phyloP scores from a whole-genome alignment of 1,284 basidiomycete genomes.

The Ganoderma multipileum region DNA sequence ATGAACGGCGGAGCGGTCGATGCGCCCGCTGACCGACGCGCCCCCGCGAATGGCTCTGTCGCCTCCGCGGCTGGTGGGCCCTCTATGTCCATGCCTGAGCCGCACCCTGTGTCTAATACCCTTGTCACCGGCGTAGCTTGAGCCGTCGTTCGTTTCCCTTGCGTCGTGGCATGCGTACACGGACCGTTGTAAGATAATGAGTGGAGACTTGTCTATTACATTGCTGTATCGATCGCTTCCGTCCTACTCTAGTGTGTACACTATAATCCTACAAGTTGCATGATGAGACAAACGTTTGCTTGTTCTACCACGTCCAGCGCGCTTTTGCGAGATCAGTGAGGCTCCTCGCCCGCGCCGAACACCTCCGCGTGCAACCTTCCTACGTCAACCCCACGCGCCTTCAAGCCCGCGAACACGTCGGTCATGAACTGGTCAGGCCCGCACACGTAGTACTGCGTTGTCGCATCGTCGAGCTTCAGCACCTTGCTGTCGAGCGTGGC shows the following conservation, averaged over 20 bases:
- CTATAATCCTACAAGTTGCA: background rate
- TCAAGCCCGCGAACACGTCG: constrained; percentile 27
- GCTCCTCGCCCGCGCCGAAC: constrained; percentile 34
- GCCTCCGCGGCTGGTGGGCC: background rate
- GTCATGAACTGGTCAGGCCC: constrained; percentile 37
- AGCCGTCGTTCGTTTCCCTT: background rate
- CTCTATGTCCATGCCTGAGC: background rate
- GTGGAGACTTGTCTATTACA: background rate
- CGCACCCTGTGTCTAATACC: background rate
- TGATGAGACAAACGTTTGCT: too few relatives aligned
- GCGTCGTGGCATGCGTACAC: background rate
- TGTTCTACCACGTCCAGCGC: too few relatives aligned
- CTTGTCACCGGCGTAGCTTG: background rate
- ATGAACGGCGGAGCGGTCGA: background rate
- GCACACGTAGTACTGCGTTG: constrained; percentile 36
- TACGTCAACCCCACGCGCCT: constrained; percentile 29
- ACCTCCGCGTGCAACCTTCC: constrained; percentile 33
- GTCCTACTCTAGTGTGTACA: background rate
- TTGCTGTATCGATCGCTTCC: background rate
- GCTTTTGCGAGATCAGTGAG: constrained; percentile 5
- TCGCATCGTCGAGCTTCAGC: constrained; percentile 28
- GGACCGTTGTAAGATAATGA: background rate
- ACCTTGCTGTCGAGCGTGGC: constrained; percentile 18
- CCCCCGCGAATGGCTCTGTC: background rate
- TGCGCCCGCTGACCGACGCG: background rate